Percentiles rank a stretch among this genome's conserved stretches.
Evolutionary conservation across 352 stramenopile species (phyloP).

Genomic region (Achlya hypogyna): DNA sequence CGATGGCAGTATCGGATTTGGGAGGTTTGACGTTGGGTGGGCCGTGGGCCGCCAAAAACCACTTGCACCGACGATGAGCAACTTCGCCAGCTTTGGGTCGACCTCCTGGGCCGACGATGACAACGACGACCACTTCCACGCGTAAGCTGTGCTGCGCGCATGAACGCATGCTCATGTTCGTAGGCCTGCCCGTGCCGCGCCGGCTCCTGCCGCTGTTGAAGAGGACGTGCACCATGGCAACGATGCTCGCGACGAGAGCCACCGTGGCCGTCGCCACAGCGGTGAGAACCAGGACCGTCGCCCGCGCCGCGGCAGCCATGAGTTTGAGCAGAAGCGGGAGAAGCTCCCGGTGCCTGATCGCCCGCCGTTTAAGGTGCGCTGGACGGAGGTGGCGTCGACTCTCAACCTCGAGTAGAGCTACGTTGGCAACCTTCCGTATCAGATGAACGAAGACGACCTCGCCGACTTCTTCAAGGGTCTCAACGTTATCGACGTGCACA

Average conservation of each 20-base stretch:
- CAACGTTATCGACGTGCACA: conserved; percentile 52
- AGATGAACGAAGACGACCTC: conserved; percentile 54
- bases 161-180: conserved; percentile 22
- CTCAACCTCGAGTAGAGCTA: conserved; percentile 36
- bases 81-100: conserved; percentile 22
- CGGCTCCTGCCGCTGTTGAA: background rate
- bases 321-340: conserved; percentile 25
- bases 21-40: background rate
- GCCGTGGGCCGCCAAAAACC: background rate
- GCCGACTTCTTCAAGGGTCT: conserved; percentile 43
- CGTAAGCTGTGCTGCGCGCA: conserved; percentile 35
- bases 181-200: background rate
- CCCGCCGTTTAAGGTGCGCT: conserved; percentile 58
- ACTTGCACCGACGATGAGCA: background rate
- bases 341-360: conserved; percentile 74
- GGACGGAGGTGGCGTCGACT: background rate
- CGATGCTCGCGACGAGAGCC: background rate
- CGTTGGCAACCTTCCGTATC: conserved; percentile 75
- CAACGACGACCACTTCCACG: conserved; percentile 43
- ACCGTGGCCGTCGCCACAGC: conserved; percentile 13
- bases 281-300: conserved; percentile 18
- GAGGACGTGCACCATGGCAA: background rate
- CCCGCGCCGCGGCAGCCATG: conserved; percentile 7
- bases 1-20: background rate
- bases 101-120: conserved; percentile 79